Base-by-base conservation (phyloP, 345 rosid species). In the Eucalyptus globulus region DNA sequence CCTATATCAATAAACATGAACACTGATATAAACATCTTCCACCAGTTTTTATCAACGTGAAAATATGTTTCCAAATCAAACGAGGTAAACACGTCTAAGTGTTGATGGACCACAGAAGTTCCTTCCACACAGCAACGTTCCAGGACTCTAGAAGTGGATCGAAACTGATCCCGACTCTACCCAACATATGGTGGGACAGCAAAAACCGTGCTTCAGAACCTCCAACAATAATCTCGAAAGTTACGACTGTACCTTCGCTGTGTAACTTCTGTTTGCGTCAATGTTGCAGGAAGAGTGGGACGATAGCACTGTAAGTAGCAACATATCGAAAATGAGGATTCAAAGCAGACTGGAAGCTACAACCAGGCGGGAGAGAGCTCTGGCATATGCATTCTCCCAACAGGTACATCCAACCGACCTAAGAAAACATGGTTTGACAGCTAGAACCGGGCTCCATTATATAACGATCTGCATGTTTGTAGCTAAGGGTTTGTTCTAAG, bases 371-470 rank as follows among this genome's bases (percentile, higher is more conserved):
- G 98, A 96, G 89, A 94, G 98, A 90, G 97, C 99, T 51, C 93
- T 96, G 54, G 99, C 99, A 43, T 97, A 96, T 91, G 99, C 98
- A 49, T 96, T 96, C 91, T 94, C 99, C 83, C 99, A 96, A 87
- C 99, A 95, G 99, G 99, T 97, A 92, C n/a, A 88, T 49, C 86
- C 27, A 3, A 27, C 27, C 31, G n/a, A 26, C 44, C n/a, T 44
- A 27, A 53, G 51, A 83, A 51, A 27, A 44, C 40, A 17, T 15
- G 22, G 34, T 76, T 76, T 24, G 47, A 76, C 2, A 76, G 24
- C 29, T 76, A 76, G 85, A 76, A 65, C 15, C 29, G 8, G 47
- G 16, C 47, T 21, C 14, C 47, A 37, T 6, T 21, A 11, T 22
- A 76, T 86, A 21, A 12, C n/a, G 12, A 22, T 53, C 47, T 86